Base-by-base conservation (phyloP, 2,329 filamentous ascomycete species). In the Myriosclerotinia scirpicola region DNA sequence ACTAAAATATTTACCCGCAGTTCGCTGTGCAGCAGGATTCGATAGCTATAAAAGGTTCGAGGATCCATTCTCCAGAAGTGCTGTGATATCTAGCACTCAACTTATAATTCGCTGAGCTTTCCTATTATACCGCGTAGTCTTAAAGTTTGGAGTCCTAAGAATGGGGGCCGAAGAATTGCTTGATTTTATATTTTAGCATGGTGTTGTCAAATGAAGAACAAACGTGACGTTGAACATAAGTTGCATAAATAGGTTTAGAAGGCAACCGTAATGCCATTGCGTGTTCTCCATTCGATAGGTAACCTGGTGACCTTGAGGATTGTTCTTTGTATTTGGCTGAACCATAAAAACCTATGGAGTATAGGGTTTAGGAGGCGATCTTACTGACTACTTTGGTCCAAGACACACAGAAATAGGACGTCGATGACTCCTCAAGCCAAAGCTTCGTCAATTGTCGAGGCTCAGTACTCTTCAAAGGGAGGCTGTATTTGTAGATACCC, bases 401-500 rank as follows among this genome's bases (percentile, higher is more conserved):
- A 26, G 26, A 26, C 26, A 26, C 14, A n/a, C 11, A 34, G 3
- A 36, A 17, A 48, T 4, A 36, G 20, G 46, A 48, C 22, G 46
- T 48, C 22, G 3, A 20, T 20, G 56, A 42, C 20, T 36, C 54
- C 17, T n/a, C 22, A n/a, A 46, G 42, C 17, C 30, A 22, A 60
- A 30, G 55, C 42, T 26, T 36, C 15, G 38, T 26, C 38, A 22
- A 20, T 22, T n/a, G n/a, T 50, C n/a, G 46, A 12, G 40, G 38
- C 26, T n/a, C 20, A 42, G 42, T 6, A 59, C 20, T 36, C 22
- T 34, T 48, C 42, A 22, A 30, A 20, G 44, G 42, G 20, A 30
- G 44, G 56, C 56, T 61, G 17, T 40, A 50, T 17, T 48, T 22
- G 42, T 38, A n/a, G 40, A 60, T 60, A 40, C 48, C 42, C 30